Base-by-base conservation (phyloP, 768 basidiomycete genomes). In the Leccinum olivaceopallidum region DNA sequence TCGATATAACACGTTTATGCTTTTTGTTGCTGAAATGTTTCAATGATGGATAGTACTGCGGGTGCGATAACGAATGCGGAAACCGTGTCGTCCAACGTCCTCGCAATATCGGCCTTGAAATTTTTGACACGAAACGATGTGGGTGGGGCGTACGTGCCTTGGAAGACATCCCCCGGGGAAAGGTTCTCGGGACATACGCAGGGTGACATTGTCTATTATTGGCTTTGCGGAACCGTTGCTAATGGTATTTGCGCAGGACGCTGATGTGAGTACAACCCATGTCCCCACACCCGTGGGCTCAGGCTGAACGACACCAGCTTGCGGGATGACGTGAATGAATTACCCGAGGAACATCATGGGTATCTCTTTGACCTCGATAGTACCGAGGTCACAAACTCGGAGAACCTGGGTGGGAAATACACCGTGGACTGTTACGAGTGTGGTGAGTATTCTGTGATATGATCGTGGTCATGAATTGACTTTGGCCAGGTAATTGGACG, bases 321-420 rank as follows among this genome's bases (percentile, higher is more conserved):
- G 20, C 78, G 86, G 30, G 74, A 76, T 44, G 75, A 76, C 4
- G 81, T 85, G 3, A 70, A 74, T 5, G 63, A 66, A 6, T 63
- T 82, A 9, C 67, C 74, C 0, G 72, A 71, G 6, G 73, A 75
- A 5, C 70, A 78, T 32, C 74, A 74, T 2, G 75, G 77, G 0
- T 90, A 85, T 63, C 75, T 81, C 42, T 90, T 88, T 59, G 87
- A 89, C 66, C 75, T 90, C 13, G 87, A 90, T 67, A 79, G 81
- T 6, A 80, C 84, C 37, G 82, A 85, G 58, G 66, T 71, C 34
- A 73, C 70, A 34, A 68, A 74, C 36, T 67, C 76, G 16, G 75
- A 76, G 5, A 75, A 76, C 26, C 55, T 65, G 6, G 60, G 71
- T 54, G 55, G 65, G 53, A 63, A 69, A 53, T 89, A 81, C 63